A percentile compares a stretch with the other conserved stretches of the same genome.
These are phyloP conservation scores for Peronospora destructor DNA, from an alignment of 352 stramenopile genomes.

Conservation along the genomic window DNA sequence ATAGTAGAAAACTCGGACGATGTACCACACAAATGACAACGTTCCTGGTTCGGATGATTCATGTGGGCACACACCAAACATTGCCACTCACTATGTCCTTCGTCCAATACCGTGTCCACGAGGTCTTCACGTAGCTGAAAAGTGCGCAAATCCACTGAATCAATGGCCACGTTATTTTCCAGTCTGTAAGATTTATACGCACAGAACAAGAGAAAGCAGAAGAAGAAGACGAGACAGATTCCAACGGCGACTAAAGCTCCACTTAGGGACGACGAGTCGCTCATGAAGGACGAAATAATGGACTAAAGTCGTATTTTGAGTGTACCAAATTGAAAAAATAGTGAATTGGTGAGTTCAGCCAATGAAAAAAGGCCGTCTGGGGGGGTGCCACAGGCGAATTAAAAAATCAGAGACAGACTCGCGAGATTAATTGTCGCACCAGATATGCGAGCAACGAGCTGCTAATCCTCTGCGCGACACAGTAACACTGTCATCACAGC, in stretches of 20 bases:
- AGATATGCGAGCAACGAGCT: too few species aligned
- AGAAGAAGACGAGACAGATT: slow-evolving; percentile 36
- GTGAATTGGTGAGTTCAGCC: too few species aligned
- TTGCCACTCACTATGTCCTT: slow-evolving; percentile 58
- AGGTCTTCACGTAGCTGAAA: slow-evolving; percentile 59
- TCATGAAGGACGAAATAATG: slow-evolving; percentile 9
- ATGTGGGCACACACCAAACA: slow-evolving; percentile 68
- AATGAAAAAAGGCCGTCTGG: too few species aligned
- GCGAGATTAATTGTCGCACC: too few species aligned
- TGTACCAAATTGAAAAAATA: too few species aligned
- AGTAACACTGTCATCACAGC: too few species aligned
- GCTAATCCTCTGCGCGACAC: too few species aligned
- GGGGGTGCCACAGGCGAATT: too few species aligned
- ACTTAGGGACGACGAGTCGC: slow-evolving; percentile 24
- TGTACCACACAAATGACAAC: slow-evolving; percentile 58
- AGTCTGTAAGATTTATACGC: slow-evolving; percentile 30
- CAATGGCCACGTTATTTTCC: slow-evolving; percentile 40
- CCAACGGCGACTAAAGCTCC: slow-evolving; percentile 29
- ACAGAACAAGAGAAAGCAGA: slow-evolving; percentile 41
- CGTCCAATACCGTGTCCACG: slow-evolving; percentile 56
- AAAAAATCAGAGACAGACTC: too few species aligned
- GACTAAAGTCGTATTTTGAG: too few species aligned
- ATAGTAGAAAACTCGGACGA: slow-evolving; percentile 48
- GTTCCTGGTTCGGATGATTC: slow-evolving; percentile 60
- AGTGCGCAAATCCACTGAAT: slow-evolving; percentile 44